Percentiles rank a stretch among this genome's conserved stretches.
These are phyloP conservation scores for Ceratocystis huliohia DNA, from an alignment of 2,329 filamentous ascomycete species.

Conservation along the genomic window DNA sequence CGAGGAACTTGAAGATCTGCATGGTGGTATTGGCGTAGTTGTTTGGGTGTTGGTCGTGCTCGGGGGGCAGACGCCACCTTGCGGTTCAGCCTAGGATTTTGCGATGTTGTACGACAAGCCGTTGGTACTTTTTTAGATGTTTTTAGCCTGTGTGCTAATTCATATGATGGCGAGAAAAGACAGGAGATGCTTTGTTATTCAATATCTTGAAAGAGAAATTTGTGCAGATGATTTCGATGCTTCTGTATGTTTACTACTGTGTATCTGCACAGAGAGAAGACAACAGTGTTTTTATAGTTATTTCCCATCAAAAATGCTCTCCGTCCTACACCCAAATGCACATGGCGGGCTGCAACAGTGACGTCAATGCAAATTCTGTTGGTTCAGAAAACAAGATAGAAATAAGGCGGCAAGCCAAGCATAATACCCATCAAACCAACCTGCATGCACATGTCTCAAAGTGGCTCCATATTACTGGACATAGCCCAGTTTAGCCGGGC, in stretches of 20 bases:
- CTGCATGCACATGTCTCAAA: not conserved
- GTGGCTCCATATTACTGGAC: not conserved
- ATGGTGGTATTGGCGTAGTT: slow-evolving; percentile 32
- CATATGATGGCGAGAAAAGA: no score
- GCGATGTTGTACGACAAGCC: no score
- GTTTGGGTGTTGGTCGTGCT: not conserved
- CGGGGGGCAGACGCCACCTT: no score
- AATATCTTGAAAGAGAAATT: not conserved
- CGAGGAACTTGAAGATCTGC: slow-evolving; percentile 36
- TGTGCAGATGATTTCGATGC: not conserved
- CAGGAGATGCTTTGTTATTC: no score
- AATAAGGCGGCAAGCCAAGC: not conserved
- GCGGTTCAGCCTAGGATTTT: no score
- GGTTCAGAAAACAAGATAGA: not conserved
- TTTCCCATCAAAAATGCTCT: not conserved
- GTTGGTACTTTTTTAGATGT: no score
- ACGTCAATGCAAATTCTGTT: slow-evolving; percentile 1
- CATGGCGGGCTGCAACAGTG: not conserved
- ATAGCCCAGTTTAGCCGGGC: not conserved
- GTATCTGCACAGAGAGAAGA: not conserved
- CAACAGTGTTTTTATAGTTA: not conserved
- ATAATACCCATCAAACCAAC: not conserved
- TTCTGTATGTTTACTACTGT: not conserved
- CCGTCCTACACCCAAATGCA: not conserved
- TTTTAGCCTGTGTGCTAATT: no score